Percentiles rank a stretch among this genome's conserved stretches.
Conservation (phyloP, 2,329 filamentous ascomycete genomes). For the Ophiostoma piceae region DNA sequence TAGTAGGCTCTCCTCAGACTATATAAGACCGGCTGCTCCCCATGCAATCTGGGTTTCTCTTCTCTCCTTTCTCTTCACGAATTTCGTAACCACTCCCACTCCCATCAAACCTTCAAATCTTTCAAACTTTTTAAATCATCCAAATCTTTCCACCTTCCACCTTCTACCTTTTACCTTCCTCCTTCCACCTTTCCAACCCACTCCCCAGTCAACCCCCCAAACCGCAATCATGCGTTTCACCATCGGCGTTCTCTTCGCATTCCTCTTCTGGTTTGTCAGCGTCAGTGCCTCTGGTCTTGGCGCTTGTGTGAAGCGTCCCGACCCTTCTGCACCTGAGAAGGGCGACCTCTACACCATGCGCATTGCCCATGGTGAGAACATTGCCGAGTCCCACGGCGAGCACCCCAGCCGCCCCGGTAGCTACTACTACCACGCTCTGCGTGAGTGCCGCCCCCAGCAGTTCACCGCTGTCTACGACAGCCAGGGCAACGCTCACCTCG, state of each 20-base stretch:
- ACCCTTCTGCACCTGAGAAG: not conserved
- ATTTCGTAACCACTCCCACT: not conserved
- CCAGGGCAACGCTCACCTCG: slow-evolving; percentile 5
- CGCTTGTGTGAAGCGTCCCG: slow-evolving; percentile 13
- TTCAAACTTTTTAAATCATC: no score
- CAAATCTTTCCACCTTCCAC: not conserved
- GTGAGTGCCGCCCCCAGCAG: not conserved
- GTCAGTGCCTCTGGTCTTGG: not conserved
- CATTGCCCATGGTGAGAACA: not conserved
- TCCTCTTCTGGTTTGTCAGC: no score
- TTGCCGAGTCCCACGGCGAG: not conserved
- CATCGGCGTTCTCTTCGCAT: not conserved
- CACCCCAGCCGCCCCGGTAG: not conserved
- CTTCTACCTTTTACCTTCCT: no score
- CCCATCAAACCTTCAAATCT: no score
- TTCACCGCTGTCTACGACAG: not conserved
- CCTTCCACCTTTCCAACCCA: not conserved
- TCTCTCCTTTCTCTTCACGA: not conserved
- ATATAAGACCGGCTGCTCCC: not conserved
- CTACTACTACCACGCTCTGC: slow-evolving; percentile 2
- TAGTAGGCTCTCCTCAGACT: no score
- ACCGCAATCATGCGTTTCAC: not conserved
- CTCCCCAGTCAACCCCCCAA: not conserved
- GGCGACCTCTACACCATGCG: slow-evolving; percentile 6
- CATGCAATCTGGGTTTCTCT: not conserved